These are phyloP conservation scores for Crotalaria pallida DNA, from an alignment of 306 rosid genomes.

Conservation along the genomic window DNA sequence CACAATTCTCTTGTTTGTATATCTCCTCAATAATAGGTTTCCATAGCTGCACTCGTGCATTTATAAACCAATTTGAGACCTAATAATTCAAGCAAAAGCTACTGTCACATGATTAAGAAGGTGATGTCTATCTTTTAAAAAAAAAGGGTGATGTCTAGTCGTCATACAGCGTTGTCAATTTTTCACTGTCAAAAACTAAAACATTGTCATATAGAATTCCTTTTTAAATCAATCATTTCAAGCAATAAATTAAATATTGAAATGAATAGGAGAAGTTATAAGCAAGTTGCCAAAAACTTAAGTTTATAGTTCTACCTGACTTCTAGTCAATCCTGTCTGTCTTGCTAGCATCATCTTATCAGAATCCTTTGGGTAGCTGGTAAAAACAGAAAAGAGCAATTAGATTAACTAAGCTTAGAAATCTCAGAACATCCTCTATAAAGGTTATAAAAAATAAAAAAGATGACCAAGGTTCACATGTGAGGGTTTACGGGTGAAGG, in stretches of 20 bases:
- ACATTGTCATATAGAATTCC: neutral
- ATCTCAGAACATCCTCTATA: neutral
- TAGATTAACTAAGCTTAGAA: neutral
- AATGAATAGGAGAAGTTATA: neutral
- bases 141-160: too few species aligned
- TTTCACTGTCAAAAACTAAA: neutral
- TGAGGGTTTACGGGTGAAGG: conserved; percentile 70
- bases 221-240: neutral
- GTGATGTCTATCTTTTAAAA: neutral
- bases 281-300: neutral
- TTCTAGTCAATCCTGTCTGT: conserved; percentile 80
- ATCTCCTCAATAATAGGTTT: conserved; percentile 90
- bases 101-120: neutral
- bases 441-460: neutral
- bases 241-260: neutral
- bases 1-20: conserved; percentile 75
- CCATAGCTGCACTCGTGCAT: conserved; percentile 87
- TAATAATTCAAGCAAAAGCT: conserved; percentile 28
- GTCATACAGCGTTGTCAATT: neutral
- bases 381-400: conserved; percentile 4
- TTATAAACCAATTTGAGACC: conserved; percentile 92
- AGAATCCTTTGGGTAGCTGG: conserved; percentile 82
- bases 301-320: conserved; percentile 52
- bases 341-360: conserved; percentile 86
- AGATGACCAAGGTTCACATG: neutral